Evolutionary conservation across 106 monocot genomes (phyloP), one percentile per base, ranked within the genome.

Genomic region (Dactylorhiza incarnata): DNA sequence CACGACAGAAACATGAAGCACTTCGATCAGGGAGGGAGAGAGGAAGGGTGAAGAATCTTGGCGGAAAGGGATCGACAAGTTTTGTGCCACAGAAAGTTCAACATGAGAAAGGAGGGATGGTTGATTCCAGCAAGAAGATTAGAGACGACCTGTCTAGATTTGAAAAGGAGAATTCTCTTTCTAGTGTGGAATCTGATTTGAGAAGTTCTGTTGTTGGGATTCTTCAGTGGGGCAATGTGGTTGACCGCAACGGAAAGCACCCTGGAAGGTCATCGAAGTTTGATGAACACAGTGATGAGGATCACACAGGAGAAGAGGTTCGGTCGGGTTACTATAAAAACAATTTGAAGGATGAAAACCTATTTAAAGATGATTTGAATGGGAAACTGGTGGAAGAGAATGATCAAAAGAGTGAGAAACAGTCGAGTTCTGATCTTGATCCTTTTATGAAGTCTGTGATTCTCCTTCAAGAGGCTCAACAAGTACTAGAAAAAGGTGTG

Each of bases 401-500:
- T 49, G 73, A 54, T 49, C 45, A 13, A 46, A 69, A 46, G 45
- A 68, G 71, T 47, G 84, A 73, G 55, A 81, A 44, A 61, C 29
- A 59, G 13, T 43, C 67, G 16, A 56, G 80, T 15, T 75, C 80
- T 23, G 80, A 77, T 79, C 19, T 77, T 63, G 93, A 93, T 83
- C 87, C 87, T 37, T 86, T 88, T 68, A 47, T 70, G 1, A 80
- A 94, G 44, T 84, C 94, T 9, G 58, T 94, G 52, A 47, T 43
- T 71, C 55, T 83, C 68, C 91, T 99, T n/a, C 85, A 90, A 44
- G 88, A 74, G 45, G 76, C 86, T 55, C 87, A 94, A 52, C 88
- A 99, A 84, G 85, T 89, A 9, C 94, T 99, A 51, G 99, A 91
- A 76, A 85, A 75, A 79, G 99, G 99, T 99, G 79, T 12, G 17